phyloP scores from a whole-genome alignment of 805 yeast genomes.

The Zygosaccharomyces rouxii region DNA sequence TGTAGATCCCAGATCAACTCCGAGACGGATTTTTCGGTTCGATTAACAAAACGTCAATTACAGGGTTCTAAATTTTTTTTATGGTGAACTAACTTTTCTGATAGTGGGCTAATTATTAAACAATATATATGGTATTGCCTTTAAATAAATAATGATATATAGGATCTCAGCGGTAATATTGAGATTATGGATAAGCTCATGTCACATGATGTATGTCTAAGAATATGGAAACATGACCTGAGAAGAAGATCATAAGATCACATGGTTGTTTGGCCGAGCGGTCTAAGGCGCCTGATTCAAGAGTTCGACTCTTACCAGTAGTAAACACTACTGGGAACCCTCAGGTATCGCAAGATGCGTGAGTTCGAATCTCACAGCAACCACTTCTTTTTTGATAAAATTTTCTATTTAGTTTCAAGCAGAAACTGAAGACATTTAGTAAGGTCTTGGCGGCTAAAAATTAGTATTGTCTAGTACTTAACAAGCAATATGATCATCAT shows the following conservation, averaged over 20 bases:
- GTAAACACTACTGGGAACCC: conserved; percentile 22
- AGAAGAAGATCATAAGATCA: not conserved
- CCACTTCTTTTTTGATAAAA: conserved; percentile 16
- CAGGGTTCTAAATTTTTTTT: not conserved
- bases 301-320: conserved; percentile 24
- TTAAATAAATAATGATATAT: no score
- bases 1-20: not conserved
- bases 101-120: no score
- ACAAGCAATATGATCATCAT: not conserved
- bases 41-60: not conserved
- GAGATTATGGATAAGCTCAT: no score
- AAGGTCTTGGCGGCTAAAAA: not conserved
- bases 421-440: not conserved
- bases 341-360: conserved; percentile 37
- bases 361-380: conserved; percentile 37
- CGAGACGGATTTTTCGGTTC: not conserved
- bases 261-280: conserved; percentile 36
- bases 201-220: no score
- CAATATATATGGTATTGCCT: no score
- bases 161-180: not conserved
- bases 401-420: not conserved
- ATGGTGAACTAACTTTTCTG: not conserved
- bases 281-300: conserved; percentile 38
- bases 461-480: not conserved
- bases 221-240: no score